phyloP scores from a whole-genome alignment of 1,284 basidiomycete species.

The Coniferiporia weirii region DNA sequence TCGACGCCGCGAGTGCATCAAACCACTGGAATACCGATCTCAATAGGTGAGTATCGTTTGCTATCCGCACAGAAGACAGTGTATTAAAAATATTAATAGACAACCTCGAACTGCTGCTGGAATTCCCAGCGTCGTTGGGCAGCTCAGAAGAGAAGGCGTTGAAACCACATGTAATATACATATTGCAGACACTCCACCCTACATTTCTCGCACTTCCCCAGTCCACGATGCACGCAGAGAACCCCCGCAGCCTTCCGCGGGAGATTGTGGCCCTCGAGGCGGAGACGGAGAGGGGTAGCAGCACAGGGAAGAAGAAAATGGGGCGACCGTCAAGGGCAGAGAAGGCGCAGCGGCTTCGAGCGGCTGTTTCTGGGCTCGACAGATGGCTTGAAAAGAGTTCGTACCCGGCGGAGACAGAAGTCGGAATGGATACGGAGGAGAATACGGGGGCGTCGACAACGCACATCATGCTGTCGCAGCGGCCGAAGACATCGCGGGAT shows the following conservation, averaged over 20 bases:
- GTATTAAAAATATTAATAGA: slow-evolving; percentile 35
- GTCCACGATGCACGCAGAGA: slow-evolving; percentile 45
- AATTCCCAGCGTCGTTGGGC: slow-evolving; percentile 32
- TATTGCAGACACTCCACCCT: slow-evolving; percentile 40
- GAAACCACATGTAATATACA: slow-evolving; percentile 34
- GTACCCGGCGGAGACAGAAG: slow-evolving; percentile 19
- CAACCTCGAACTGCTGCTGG: slow-evolving; percentile 41
- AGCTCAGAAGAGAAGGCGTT: not conserved
- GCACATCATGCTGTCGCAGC: slow-evolving; percentile 36
- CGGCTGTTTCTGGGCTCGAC: slow-evolving; percentile 45
- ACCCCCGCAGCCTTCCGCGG: slow-evolving; percentile 58
- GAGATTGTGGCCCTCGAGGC: slow-evolving; percentile 47
- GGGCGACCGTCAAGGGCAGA: slow-evolving; percentile 65
- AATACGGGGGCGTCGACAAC: slow-evolving; percentile 21
- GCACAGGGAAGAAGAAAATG: slow-evolving; percentile 41
- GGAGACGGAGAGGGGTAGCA: slow-evolving; percentile 12
- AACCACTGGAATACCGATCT: slow-evolving; percentile 46
- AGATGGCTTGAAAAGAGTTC: slow-evolving; percentile 44
- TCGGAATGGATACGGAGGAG: not conserved
- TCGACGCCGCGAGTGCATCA: slow-evolving; percentile 45
- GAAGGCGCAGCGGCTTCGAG: slow-evolving; percentile 47
- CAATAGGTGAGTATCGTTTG: slow-evolving; percentile 36
- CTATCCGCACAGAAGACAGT: slow-evolving; percentile 2
- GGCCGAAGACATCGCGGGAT: slow-evolving; percentile 30
- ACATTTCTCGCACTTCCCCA: slow-evolving; percentile 57